Conservation (phyloP, 2,329 filamentous ascomycete species). For the Xylaria sp. region DNA sequence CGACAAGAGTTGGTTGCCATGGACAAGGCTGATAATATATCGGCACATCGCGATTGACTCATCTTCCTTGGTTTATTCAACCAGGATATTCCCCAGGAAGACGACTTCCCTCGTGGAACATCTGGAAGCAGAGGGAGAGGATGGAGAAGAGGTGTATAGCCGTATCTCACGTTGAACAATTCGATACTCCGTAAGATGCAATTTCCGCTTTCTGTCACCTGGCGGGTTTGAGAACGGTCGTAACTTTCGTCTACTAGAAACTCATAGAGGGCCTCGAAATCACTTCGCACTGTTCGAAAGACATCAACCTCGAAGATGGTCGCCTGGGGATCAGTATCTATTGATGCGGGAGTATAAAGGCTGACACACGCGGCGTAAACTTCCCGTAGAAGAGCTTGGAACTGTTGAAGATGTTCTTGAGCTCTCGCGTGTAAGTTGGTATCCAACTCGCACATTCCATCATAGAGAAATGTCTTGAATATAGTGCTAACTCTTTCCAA, state of each 20-base stretch:
- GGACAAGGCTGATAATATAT: slow-evolving; percentile 64
- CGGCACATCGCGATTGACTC: slow-evolving; percentile 60
- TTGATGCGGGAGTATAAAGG: slow-evolving; percentile 73
- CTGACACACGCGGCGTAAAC: slow-evolving; percentile 76
- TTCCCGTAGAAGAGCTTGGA: slow-evolving; percentile 73
- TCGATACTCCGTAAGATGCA: slow-evolving; percentile 76
- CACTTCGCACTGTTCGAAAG: slow-evolving; percentile 70
- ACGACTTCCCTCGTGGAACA: slow-evolving; percentile 36
- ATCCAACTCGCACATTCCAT: slow-evolving; percentile 74
- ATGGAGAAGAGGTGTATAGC: slow-evolving; percentile 69
- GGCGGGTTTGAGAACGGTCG: slow-evolving; percentile 60
- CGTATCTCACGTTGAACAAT: slow-evolving; percentile 72
- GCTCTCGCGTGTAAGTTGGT: slow-evolving; percentile 72
- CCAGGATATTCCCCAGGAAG: slow-evolving; percentile 55
- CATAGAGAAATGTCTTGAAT: slow-evolving; percentile 74
- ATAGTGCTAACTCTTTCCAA: slow-evolving; percentile 68
- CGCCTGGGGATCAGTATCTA: slow-evolving; percentile 51
- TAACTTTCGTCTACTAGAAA: slow-evolving; percentile 74
- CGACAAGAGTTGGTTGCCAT: slow-evolving; percentile 61
- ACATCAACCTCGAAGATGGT: slow-evolving; percentile 67
- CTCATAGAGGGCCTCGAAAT: slow-evolving; percentile 77
- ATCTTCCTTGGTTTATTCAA: slow-evolving; percentile 55
- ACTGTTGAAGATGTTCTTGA: slow-evolving; percentile 76
- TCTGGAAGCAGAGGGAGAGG: slow-evolving; percentile 75
- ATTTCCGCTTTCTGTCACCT: slow-evolving; percentile 72